A percentile compares a stretch with the other conserved stretches of the same genome.
phyloP scores from a whole-genome alignment of 73 alveolate species.

The Paramecium tetraurelia region DNA sequence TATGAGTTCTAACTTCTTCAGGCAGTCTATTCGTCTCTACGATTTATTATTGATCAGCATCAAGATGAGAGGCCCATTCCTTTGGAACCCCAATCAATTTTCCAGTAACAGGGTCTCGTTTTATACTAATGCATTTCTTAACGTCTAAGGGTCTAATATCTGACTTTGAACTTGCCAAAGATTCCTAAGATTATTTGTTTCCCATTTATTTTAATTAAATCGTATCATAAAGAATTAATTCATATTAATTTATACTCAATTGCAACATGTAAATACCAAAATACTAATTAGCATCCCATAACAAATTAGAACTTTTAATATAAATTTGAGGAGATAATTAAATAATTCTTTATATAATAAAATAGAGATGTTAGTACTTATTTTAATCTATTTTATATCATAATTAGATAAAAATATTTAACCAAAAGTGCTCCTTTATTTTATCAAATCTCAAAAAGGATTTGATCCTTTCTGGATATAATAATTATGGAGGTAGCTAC shows the following conservation, averaged over 20 bases:
- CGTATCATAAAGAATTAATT: background rate
- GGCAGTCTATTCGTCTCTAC: slow-evolving; percentile 42
- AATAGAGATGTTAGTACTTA: too few relatives aligned
- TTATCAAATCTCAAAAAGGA: too few relatives aligned
- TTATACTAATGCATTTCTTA: slow-evolving; percentile 17
- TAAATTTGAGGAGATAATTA: too few relatives aligned
- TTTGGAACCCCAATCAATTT: slow-evolving; percentile 50
- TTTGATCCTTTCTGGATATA: too few relatives aligned
- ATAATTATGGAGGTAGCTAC: too few relatives aligned
- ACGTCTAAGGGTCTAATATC: slow-evolving; percentile 14
- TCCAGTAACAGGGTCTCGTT: slow-evolving; percentile 50
- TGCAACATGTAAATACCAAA: background rate
- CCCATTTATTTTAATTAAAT: background rate
- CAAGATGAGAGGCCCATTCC: slow-evolving; percentile 48
- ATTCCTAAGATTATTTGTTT: background rate
- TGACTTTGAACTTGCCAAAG: background rate
- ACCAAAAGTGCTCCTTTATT: too few relatives aligned
- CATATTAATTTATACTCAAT: background rate
- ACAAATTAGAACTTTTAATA: background rate
- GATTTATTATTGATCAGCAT: background rate
- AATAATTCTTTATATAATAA: too few relatives aligned
- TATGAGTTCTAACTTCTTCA: slow-evolving; percentile 10
- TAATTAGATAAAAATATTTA: too few relatives aligned
- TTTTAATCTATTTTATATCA: too few relatives aligned
- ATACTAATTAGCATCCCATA: background rate